Evolutionary conservation across 345 rosid species (phyloP), one percentile per base, ranked within the genome.

Genomic region (Stellera chamaejasme): DNA sequence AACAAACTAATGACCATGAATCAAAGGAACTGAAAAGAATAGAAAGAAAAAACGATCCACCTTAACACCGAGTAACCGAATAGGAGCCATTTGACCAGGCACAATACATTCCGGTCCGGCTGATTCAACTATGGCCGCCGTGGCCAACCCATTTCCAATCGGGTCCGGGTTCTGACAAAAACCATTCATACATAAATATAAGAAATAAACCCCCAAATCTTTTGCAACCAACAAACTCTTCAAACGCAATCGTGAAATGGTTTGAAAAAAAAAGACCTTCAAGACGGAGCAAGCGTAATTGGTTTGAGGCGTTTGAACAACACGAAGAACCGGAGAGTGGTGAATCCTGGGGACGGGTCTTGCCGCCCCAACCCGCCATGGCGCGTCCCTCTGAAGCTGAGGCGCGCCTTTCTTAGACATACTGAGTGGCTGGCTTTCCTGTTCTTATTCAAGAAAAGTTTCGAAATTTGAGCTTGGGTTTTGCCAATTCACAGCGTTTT

Each of bases 71-170:
- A 92, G 90, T 14, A 92, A 60, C 8, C 78, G 76, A 60, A 86
- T 50, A 41, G 98, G 98, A 0, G 80, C 77, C 55, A 82, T 73
- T 66, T 82, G 93, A 2, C 98, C 96, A 10, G 96, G 95, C 42
- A 92, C 85, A 53, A 84, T 69, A 56, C 95, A 88, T 61, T 88
- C 96, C 2, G 96, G 88, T 9, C 98, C 95, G 0, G 95, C 98
- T 3, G 96, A 68, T 75, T 92, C 96, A 16, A 92, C 79, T 2
- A 85, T 65, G 0, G 96, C 98, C 13, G 74, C 93, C 48, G 66
- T 64, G 10, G 83, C 96, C 54, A 92, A 58, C 10, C 98, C 96
- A 66, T 74, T 78, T 46, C 89, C 96, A 2, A 92, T 67, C 0
- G 96, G 96, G 61, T 92, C 76, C 12, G 87, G 90, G 59, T 83